Conservation (phyloP, 2,329 filamentous ascomycete genomes). For the Diaporthe ampelina region DNA sequence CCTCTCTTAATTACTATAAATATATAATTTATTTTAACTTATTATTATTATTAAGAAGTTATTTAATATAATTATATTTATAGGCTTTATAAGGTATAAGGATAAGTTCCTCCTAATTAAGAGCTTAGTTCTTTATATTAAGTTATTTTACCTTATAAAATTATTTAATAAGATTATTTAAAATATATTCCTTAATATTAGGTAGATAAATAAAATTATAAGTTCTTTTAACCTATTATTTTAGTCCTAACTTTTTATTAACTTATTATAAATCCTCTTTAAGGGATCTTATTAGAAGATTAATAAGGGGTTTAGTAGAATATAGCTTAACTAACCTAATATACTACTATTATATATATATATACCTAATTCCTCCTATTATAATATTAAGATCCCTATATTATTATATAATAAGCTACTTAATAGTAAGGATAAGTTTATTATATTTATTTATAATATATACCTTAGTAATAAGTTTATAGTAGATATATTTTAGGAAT, state of each 20-base stretch:
- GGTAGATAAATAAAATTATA: not conserved
- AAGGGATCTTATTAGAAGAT: not conserved
- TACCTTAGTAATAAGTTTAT: too few species aligned
- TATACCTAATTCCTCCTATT: not conserved
- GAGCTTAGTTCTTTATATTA: not conserved
- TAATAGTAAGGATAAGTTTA: not conserved
- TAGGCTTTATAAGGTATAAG: not conserved
- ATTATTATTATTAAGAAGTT: not conserved
- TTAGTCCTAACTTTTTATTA: not conserved
- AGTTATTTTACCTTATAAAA: not conserved
- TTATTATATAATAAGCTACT: not conserved
- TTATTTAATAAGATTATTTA: not conserved
- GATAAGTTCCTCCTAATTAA: not conserved
- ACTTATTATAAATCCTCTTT: not conserved
- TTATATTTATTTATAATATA: not conserved
- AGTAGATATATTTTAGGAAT: too few species aligned
- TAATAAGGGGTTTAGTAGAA: accelerated
- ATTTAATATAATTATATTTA: not conserved
- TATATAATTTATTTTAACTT: not conserved
- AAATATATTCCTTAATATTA: not conserved
- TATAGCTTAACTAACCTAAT: not conserved
- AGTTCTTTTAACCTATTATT: not conserved
- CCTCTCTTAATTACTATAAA: not conserved
- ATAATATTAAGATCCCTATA: not conserved
- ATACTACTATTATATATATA: not conserved